Percentiles rank a stretch among this genome's conserved stretches.
Conservation (phyloP, 2,329 filamentous ascomycete genomes). For the Fusarium verrucosum region DNA sequence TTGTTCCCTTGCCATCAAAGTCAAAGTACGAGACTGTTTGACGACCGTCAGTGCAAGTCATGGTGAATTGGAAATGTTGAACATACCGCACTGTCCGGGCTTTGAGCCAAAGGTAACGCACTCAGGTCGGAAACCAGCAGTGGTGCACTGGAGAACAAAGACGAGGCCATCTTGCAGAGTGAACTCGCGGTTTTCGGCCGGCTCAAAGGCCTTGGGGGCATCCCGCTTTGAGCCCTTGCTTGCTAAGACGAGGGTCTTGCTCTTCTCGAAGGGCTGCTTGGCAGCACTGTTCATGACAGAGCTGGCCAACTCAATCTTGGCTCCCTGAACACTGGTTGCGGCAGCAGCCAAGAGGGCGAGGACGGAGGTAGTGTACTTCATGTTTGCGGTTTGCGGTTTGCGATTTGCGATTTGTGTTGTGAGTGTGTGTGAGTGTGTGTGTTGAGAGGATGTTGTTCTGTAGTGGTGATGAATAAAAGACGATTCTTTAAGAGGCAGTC, state of each 20-base stretch:
- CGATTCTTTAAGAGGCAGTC: neutral
- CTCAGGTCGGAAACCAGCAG: neutral
- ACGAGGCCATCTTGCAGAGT: neutral
- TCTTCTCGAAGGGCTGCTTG: neutral
- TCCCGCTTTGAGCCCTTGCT: neutral
- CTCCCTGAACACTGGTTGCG: neutral
- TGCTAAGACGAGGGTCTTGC: neutral
- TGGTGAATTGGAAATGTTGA: too few species aligned
- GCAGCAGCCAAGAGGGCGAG: neutral
- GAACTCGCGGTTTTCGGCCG: neutral
- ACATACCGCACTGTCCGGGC: conserved; percentile 4
- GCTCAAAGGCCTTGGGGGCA: neutral
- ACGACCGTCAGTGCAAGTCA: neutral
- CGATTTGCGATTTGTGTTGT: neutral
- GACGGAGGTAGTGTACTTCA: neutral
- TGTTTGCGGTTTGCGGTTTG: neutral
- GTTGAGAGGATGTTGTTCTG: too few species aligned
- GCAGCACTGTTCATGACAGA: conserved; percentile 1
- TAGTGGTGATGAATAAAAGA: neutral
- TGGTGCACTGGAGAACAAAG: neutral
- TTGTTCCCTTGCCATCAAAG: neutral
- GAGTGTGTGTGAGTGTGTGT: too few species aligned
- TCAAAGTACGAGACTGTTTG: neutral
- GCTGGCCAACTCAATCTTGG: neutral
- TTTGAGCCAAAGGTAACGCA: neutral